These are phyloP conservation scores for Clathrus columnatus DNA, from an alignment of 768 basidiomycete species.

Conservation along the genomic window DNA sequence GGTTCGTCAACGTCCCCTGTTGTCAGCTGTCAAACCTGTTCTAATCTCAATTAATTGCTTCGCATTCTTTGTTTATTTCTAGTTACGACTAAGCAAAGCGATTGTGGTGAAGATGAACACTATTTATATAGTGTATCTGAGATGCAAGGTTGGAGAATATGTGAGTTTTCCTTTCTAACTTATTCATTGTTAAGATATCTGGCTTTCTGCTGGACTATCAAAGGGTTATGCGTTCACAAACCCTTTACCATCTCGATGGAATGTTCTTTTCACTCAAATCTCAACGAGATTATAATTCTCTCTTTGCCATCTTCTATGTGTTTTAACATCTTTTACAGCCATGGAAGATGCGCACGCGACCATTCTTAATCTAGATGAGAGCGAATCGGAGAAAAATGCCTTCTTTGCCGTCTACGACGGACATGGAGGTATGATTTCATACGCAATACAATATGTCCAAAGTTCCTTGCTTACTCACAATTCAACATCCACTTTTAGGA, in stretches of 20 bases:
- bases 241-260: neutral
- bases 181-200: neutral
- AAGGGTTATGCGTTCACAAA: neutral
- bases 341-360: conserved; percentile 96
- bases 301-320: too few species aligned
- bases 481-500: conserved; percentile 36
- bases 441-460: too few species aligned
- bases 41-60: conserved; percentile 1
- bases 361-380: conserved; percentile 58
- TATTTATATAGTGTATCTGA: conserved; percentile 76
- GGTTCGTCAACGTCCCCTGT: conserved; percentile 43
- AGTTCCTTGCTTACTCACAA: conserved; percentile 10
- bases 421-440: conserved; percentile 69
- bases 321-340: too few species aligned
- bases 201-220: neutral
- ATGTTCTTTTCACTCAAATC: too few species aligned
- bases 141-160: conserved; percentile 99
- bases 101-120: conserved; percentile 59
- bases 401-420: conserved; percentile 99
- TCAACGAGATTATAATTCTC: too few species aligned
- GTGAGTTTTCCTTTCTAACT: conserved; percentile 66
- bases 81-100: conserved; percentile 81
- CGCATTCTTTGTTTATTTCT: conserved; percentile 14
- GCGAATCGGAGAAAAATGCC: conserved; percentile 37
- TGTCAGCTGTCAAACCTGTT: neutral